Conservation (phyloP, 441 rosid species). For the Francoa sonchifolia region DNA sequence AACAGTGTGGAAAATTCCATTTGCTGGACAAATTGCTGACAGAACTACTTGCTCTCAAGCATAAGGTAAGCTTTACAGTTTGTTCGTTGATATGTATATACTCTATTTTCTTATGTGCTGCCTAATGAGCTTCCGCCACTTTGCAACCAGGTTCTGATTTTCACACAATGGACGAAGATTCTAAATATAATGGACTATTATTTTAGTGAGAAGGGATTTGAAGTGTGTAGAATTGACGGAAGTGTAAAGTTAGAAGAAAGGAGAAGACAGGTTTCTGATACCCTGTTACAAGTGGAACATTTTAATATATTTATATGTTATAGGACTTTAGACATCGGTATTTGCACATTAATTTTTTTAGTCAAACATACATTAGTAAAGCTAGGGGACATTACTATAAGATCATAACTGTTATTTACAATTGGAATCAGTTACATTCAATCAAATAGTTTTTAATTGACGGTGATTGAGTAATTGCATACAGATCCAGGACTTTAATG, state of each 20-base stretch:
- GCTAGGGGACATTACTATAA: too few species aligned
- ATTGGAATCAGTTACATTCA: too few species aligned
- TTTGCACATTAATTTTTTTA: too few species aligned
- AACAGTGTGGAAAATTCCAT: conserved; percentile 84
- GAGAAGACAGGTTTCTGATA: conserved; percentile 60
- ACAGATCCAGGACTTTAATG: conserved; percentile 79
- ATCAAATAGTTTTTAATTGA: neutral
- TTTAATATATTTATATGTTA: neutral
- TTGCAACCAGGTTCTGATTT: conserved; percentile 60
- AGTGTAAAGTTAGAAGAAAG: conserved; percentile 64
- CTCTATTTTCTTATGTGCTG: conserved; percentile 12
- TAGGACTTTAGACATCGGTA: neutral
- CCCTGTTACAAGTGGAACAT: neutral
- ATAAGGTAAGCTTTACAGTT: conserved; percentile 47
- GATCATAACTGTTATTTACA: too few species aligned
- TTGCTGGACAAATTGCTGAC: conserved; percentile 66
- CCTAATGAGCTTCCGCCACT: conserved; percentile 12
- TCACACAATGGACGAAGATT: conserved; percentile 81
- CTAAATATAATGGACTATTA: conserved; percentile 93
- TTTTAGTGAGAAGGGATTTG: conserved; percentile 80
- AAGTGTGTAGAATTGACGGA: conserved; percentile 93
- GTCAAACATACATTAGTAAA: too few species aligned
- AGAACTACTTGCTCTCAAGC: conserved; percentile 51
- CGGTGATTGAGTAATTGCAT: conserved; percentile 2
- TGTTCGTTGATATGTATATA: conserved; percentile 4